Evolutionary conservation across 163 green algal species (phyloP).

Genomic region (Chloroidium sp.): DNA sequence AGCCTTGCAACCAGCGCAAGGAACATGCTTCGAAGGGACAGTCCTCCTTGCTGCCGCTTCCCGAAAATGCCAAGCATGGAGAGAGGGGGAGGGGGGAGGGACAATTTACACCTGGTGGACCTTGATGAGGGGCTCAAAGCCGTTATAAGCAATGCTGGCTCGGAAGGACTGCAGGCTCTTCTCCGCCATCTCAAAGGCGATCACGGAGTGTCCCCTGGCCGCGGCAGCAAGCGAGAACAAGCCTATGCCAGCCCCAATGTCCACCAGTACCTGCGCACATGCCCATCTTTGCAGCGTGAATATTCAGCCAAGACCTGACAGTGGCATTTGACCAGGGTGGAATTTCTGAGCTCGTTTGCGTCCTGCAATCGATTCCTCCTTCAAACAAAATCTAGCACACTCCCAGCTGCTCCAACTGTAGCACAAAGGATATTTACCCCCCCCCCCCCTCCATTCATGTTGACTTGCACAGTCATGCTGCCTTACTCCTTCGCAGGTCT

Average conservation of each 20-base stretch:
- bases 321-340: too few species aligned
- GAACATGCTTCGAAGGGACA: not conserved
- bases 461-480: too few species aligned
- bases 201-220: conserved; percentile 52
- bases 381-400: too few species aligned
- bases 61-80: not conserved
- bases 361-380: too few species aligned
- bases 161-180: conserved; percentile 47
- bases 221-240: conserved; percentile 74
- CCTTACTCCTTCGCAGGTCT: too few species aligned
- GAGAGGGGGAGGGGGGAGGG: not conserved
- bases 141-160: conserved; percentile 58
- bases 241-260: conserved; percentile 72
- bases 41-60: not conserved
- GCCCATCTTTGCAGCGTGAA: not conserved
- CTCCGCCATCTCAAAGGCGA: conserved; percentile 61
- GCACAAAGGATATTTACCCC: too few species aligned
- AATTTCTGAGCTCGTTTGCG: too few species aligned
- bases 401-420: too few species aligned
- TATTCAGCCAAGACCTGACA: too few species aligned
- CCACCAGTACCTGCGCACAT: conserved; percentile 42
- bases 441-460: too few species aligned
- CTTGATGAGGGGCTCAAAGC: conserved; percentile 56
- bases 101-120: conserved; percentile 22
- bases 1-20: not conserved